Base-by-base conservation (phyloP, 202 grass and related monocot species). In the Cymbopogon flexuosus region DNA sequence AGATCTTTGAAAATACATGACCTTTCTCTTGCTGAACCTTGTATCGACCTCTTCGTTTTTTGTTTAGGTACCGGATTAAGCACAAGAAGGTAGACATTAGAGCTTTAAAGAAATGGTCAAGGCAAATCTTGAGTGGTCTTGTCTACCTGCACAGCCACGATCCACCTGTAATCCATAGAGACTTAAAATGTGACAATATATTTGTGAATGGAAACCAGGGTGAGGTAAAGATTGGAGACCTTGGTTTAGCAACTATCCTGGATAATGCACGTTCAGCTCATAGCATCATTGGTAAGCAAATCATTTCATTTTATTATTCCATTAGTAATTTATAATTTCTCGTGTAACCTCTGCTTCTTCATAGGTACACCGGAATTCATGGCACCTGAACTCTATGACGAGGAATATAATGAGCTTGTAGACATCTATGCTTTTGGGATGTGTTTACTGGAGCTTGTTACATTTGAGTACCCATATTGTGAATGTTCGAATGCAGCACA, bases 391-490 rank as follows among this genome's bases (percentile, higher is more conserved):
- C 92, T 98, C 34, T 98, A 98, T 19, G 92, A 98, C 0, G 92
- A 98, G 86, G 92, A 98, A 87, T 98, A 98, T 60, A 89, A 94
- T 60, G 95, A 98, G 37, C 88, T 98, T 69, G 92, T 94, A 2
- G 95, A 98, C 65, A 93, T 98, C 27, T 98, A 94, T 83, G 92
- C 95, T 22, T 98, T 98, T 31, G 95, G 95, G 29, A 98, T 98
- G 95, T 94, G 95, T 78, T 86, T 98, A 79, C 70, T 98, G 58
- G 95, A 98, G 88, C 87, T 98, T 79, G 92, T 94, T 58, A 98
- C 92, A 62, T 90, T 98, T 71, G 95, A 94, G 63, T 94, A 94
- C 65, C 95, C 95, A 64, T 98, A 98, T 76, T 84, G 79, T 68
- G 95, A 98, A 92, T 98, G 95, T 66, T 80, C 80, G 5, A 94